Evolutionary conservation across 768 basidiomycete genomes (phyloP), one percentile per base, ranked within the genome.

Genomic region (Podaxis carcinomalis): DNA sequence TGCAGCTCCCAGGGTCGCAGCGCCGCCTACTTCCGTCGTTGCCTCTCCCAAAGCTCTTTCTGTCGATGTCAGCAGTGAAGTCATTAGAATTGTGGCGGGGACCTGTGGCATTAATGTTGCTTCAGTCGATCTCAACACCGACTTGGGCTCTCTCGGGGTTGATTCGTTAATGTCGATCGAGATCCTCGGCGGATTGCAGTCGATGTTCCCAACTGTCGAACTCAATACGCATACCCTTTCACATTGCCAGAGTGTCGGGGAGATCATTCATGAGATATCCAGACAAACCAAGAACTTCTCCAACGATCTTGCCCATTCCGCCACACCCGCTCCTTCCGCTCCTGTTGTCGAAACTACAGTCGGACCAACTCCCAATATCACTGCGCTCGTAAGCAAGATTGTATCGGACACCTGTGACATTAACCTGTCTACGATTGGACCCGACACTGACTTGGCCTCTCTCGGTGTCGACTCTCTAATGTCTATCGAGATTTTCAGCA

Each of bases 151-250:
- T 3, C 77, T 89, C 7, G 87, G 88, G 0, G 74, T 89, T 52
- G 86, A 89, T 65, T 89, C 87, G 0, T 70, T 89, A 62, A 83
- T 82, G 70, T 80, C 82, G 21, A 84, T 88, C 57, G 87, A 90
- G 68, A 71, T 86, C 6, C 69, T 72, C 16, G 68, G 70, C 5
- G 74, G 71, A 35, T 68, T 85, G 14, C 71, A 72, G n/a, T 62
- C 52, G 5, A 58, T 67, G 0, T 81, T 79, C 64, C 76, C 76
- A 1, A 64, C 62, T 3, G 64, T 67, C 27, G 64, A 69, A 19
- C 70, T 77, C 42, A 68, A 70, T 57, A 50, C 72, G 9, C 66
- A 69, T 14, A 62, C 70, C 4, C 65, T 82, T 42, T 70, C 71
- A 1, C 66, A 63, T 61, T 76, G 79, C 67, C 65, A 65, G n/a